phyloP scores from a whole-genome alignment of 148 eudicot species.

The Silene latifolia region DNA sequence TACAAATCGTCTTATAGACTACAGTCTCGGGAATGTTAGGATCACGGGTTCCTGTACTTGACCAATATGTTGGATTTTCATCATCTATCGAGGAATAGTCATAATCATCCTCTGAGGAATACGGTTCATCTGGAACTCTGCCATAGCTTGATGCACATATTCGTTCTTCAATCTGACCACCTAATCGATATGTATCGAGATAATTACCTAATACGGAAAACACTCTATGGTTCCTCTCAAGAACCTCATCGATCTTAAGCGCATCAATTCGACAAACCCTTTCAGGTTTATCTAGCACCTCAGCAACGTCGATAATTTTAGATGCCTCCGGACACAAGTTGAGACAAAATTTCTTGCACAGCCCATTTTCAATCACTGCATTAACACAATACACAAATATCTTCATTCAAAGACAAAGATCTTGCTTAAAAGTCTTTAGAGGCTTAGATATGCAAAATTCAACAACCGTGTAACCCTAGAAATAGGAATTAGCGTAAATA shows the following conservation, averaged over 20 bases:
- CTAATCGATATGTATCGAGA: conserved; percentile 26
- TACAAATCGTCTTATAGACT: conserved; percentile 40
- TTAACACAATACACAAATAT: background rate
- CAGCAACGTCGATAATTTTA: conserved; percentile 30
- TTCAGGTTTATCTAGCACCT: conserved; percentile 15
- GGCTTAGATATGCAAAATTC: background rate
- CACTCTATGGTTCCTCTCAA: conserved; percentile 40
- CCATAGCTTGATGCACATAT: conserved; percentile 70
- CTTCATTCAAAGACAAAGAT: background rate
- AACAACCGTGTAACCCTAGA: background rate
- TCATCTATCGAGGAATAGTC: conserved; percentile 9
- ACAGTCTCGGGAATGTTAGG: conserved; percentile 58
- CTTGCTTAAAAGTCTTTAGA: background rate
- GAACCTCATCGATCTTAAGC: conserved; percentile 12
- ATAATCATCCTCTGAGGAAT: conserved; percentile 50
- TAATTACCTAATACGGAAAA: conserved; percentile 45
- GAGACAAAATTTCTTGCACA: conserved; percentile 54
- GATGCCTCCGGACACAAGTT: conserved; percentile 49
- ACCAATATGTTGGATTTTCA: conserved; percentile 53
- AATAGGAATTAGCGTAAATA: background rate
- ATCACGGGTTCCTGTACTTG: conserved; percentile 52
- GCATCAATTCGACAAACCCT: background rate
- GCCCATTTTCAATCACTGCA: conserved; percentile 57
- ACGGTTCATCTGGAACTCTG: conserved; percentile 38
- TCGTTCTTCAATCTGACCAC: conserved; percentile 37